These are phyloP conservation scores for Beauveria australis DNA, from an alignment of 2,329 filamentous ascomycete species.

Conservation along the genomic window DNA sequence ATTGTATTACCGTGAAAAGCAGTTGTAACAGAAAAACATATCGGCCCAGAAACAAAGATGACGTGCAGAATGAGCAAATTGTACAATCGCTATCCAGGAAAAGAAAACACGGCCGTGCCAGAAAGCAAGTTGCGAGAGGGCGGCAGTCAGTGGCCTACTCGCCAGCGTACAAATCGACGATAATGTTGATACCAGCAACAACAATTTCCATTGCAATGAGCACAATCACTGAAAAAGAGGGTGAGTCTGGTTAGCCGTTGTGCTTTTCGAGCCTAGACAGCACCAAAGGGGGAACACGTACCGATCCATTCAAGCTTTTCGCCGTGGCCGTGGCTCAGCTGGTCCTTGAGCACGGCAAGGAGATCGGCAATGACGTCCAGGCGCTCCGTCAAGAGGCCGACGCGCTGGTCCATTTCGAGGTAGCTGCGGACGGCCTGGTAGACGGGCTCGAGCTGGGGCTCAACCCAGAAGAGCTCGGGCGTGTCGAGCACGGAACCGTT, in stretches of 20 bases:
- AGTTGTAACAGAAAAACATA: background rate
- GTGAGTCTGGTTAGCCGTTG: constrained; percentile 12
- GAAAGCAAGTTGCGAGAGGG: background rate
- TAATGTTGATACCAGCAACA: constrained; percentile 86
- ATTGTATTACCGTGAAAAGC: background rate
- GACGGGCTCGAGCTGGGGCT: constrained; percentile 91
- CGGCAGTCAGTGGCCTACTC: constrained; percentile 11
- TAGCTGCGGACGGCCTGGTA: constrained; percentile 95
- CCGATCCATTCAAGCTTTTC: constrained; percentile 87
- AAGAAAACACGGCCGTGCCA: background rate
- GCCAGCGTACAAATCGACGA: constrained; percentile 76
- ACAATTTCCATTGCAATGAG: constrained; percentile 93
- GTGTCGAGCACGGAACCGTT: constrained; percentile 95
- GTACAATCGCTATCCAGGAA: constrained; percentile 6
- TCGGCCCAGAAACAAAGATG: background rate
- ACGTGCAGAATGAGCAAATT: background rate
- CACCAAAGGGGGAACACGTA: constrained; percentile 33
- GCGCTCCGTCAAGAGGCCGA: constrained; percentile 79
- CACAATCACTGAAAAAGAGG: constrained; percentile 61
- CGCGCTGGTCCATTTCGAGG: constrained; percentile 95
- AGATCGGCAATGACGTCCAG: constrained; percentile 87
- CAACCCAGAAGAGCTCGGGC: constrained; percentile 96
- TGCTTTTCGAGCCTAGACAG: background rate
- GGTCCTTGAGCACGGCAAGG: constrained; percentile 87
- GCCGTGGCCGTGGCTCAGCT: constrained; percentile 86